These are phyloP conservation scores for Scenedesmus sp. DNA, from an alignment of 163 green algal species.

Conservation along the genomic window DNA sequence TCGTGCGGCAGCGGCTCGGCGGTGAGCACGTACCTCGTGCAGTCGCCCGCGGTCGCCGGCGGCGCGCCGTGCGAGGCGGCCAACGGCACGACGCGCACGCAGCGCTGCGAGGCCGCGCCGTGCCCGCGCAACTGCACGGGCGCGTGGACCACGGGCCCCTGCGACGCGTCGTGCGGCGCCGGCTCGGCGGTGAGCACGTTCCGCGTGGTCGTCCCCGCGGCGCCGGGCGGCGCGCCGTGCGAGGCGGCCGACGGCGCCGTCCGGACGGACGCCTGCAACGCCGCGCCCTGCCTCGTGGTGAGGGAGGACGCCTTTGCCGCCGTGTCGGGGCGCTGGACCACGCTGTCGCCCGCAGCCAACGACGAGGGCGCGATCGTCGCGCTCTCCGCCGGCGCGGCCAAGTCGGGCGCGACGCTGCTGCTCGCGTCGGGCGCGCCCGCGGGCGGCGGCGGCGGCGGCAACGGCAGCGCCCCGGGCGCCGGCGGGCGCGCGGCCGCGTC, in stretches of 20 bases:
- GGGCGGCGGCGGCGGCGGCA: not conserved
- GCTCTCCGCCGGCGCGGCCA: not conserved
- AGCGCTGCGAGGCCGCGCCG: not conserved
- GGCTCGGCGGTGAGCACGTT: too few relatives aligned
- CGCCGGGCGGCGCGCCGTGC: not conserved
- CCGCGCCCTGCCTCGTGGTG: not conserved
- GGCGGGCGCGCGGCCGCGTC: not conserved
- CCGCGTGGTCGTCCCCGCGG: too few relatives aligned
- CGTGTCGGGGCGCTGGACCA: not conserved
- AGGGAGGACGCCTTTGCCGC: not conserved
- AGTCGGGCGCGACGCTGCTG: not conserved
- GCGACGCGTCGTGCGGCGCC: too few relatives aligned
- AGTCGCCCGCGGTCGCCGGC: not conserved
- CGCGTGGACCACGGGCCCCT: too few relatives aligned
- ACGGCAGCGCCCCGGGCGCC: not conserved
- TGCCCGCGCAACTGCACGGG: too few relatives aligned
- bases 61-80: not conserved
- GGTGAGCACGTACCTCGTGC: too few relatives aligned
- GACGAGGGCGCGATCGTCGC: not conserved
- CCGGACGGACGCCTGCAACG: not conserved
- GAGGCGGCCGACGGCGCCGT: not conserved
- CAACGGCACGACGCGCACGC: not conserved
- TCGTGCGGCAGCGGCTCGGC: too few relatives aligned
- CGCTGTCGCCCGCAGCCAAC: not conserved
- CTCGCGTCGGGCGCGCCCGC: not conserved